These are phyloP conservation scores for Sarocladiaceae sp. DNA, from an alignment of 2,329 filamentous ascomycete species.

Conservation along the genomic window DNA sequence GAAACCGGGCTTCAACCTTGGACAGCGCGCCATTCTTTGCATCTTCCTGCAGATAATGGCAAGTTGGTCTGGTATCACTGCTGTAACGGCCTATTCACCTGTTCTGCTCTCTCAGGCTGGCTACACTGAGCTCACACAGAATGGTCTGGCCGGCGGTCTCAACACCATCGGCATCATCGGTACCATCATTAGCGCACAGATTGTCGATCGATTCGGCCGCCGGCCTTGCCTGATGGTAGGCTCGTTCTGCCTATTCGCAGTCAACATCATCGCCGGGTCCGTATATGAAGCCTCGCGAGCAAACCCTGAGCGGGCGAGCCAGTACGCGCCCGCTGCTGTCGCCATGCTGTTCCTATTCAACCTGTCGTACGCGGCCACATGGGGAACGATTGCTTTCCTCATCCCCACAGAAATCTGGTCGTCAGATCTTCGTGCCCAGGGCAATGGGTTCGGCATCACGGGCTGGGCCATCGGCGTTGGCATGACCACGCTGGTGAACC, in stretches of 20 bases:
- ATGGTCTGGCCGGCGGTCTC: constrained; percentile 28
- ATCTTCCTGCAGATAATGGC: constrained; percentile 35
- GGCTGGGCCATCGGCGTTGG: constrained; percentile 54
- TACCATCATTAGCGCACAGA: constrained; percentile 25
- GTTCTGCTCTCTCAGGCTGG: not conserved
- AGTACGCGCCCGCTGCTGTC: constrained; percentile 18
- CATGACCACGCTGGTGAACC: constrained; percentile 45
- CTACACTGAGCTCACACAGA: not conserved
- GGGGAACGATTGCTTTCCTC: constrained; percentile 15
- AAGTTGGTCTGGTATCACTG: constrained; percentile 37
- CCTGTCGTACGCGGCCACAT: constrained; percentile 22
- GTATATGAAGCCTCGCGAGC: constrained; percentile 15
- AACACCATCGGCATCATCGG: constrained; percentile 46
- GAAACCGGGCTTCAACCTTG: constrained; percentile 22
- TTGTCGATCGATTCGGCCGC: constrained; percentile 30
- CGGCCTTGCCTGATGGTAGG: constrained; percentile 27
- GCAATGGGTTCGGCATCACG: constrained; percentile 51
- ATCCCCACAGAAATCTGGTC: constrained; percentile 47
- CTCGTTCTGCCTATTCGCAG: constrained; percentile 21
- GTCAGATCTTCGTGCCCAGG: constrained; percentile 49
- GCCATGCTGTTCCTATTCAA: constrained; percentile 24
- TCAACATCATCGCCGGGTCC: constrained; percentile 23
- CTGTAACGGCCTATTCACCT: constrained; percentile 10
- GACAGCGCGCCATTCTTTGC: constrained; percentile 32
- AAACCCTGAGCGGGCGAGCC: not conserved